Evolutionary conservation across 352 stramenopile species (phyloP).

Genomic region (Blastocystis hominis): DNA sequence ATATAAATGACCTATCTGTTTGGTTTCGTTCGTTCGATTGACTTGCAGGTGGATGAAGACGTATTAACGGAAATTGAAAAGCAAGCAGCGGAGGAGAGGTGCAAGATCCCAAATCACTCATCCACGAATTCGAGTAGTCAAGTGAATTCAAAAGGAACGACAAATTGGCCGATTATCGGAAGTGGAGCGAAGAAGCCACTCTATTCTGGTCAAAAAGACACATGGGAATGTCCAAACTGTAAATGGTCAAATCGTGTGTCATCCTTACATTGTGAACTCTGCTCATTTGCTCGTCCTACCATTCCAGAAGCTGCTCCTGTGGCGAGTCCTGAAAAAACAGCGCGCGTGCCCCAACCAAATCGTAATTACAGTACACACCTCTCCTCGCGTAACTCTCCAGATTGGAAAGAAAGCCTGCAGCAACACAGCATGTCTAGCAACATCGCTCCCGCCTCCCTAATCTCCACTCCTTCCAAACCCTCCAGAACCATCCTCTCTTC

Average conservation of each 20-base stretch:
- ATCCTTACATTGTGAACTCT: neutral
- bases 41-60: conserved; percentile 4
- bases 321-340: neutral
- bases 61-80: conserved; percentile 8
- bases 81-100: neutral
- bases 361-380: too few species aligned
- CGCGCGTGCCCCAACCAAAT: too few species aligned
- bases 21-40: neutral
- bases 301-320: neutral
- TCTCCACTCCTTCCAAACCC: neutral
- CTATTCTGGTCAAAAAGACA: neutral
- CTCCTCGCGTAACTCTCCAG: neutral
- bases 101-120: neutral
- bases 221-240: conserved; percentile 10
- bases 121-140: neutral
- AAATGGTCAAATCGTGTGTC: neutral
- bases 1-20: neutral
- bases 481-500: neutral
- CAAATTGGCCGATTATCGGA: neutral
- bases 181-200: neutral
- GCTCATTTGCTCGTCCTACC: neutral
- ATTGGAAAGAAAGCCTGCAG: neutral
- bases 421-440: neutral
- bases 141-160: neutral
- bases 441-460: neutral